These are phyloP conservation scores for Backusella morwellensis DNA, from an alignment of 192 early-diverging fungal species.

Conservation along the genomic window DNA sequence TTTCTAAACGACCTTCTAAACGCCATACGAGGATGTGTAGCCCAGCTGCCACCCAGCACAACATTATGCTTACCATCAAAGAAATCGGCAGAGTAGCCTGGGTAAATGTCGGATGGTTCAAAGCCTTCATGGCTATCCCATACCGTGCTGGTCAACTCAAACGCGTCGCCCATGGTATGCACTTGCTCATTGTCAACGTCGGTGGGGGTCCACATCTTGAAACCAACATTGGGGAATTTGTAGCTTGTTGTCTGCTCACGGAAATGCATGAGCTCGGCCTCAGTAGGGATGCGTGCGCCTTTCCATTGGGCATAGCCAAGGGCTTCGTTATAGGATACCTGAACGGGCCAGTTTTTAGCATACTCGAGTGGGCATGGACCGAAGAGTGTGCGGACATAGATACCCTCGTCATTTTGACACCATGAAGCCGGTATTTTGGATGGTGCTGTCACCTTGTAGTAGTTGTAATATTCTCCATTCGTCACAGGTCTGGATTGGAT, in stretches of 20 bases:
- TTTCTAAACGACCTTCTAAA: slow-evolving; percentile 75
- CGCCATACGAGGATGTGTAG: slow-evolving; percentile 77
- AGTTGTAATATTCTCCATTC: slow-evolving; percentile 70
- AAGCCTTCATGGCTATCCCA: slow-evolving; percentile 65
- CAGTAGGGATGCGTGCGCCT: slow-evolving; percentile 70
- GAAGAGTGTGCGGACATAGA: slow-evolving; percentile 65
- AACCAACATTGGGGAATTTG: slow-evolving; percentile 64
- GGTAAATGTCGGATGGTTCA: slow-evolving; percentile 64
- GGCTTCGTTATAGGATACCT: slow-evolving; percentile 67
- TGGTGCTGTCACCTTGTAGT: slow-evolving; percentile 35
- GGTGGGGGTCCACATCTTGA: slow-evolving; percentile 65
- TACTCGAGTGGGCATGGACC: slow-evolving; percentile 55
- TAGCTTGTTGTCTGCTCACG: slow-evolving; percentile 32
- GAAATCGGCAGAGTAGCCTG: slow-evolving; percentile 90
- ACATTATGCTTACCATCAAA: slow-evolving; percentile 87
- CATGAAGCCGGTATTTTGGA: slow-evolving; percentile 54
- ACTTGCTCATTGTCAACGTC: slow-evolving; percentile 30
- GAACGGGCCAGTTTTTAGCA: slow-evolving; percentile 70
- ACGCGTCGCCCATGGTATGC: slow-evolving; percentile 57
- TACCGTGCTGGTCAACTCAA: slow-evolving; percentile 81
- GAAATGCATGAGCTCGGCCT: slow-evolving; percentile 62
- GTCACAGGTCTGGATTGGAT: slow-evolving; percentile 83
- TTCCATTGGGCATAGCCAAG: slow-evolving; percentile 59
- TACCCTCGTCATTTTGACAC: slow-evolving; percentile 24
- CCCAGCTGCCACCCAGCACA: slow-evolving; percentile 84